phyloP scores from a whole-genome alignment of 139 green algal species.

The Closterium sp. region DNA sequence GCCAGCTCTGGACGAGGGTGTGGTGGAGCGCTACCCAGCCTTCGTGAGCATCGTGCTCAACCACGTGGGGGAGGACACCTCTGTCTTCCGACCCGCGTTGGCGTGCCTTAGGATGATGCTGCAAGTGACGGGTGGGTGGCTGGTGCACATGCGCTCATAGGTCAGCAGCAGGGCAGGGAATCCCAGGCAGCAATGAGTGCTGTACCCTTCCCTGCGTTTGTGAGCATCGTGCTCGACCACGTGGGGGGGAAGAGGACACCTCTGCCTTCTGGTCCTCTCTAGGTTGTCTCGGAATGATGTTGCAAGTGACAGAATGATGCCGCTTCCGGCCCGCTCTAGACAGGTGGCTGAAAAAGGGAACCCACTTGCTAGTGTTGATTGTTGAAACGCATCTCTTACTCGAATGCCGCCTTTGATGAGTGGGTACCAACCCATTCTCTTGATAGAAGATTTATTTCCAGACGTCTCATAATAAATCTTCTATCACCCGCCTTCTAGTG shows the following conservation, averaged over 20 bases:
- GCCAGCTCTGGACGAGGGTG: conserved; percentile 24
- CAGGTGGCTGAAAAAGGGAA: too few relatives aligned
- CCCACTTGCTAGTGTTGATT: too few relatives aligned
- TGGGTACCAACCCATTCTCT: too few relatives aligned
- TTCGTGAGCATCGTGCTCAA: conserved; percentile 32
- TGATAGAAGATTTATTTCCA: too few relatives aligned
- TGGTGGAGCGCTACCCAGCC: background rate
- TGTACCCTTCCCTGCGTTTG: background rate
- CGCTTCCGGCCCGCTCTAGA: too few relatives aligned
- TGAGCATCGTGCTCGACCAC: conserved; percentile 37
- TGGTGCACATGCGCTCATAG: too few relatives aligned
- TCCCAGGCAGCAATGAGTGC: background rate
- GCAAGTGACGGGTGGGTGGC: background rate
- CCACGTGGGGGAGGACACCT: conserved; percentile 17
- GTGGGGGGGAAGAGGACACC: conserved; percentile 13
- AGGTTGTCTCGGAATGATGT: conserved; percentile 8
- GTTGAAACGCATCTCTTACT: too few relatives aligned
- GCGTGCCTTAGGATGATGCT: conserved; percentile 23
- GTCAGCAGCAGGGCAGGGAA: too few relatives aligned
- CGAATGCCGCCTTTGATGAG: too few relatives aligned
- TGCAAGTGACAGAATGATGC: conserved; percentile 3
- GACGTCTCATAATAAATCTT: too few relatives aligned
- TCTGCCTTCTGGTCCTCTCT: conserved; percentile 16
- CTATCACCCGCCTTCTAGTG: too few relatives aligned
- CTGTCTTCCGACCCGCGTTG: conserved; percentile 10